phyloP scores from a whole-genome alignment of 2,329 filamentous ascomycete species.

The Scolecobasidium constrictum region DNA sequence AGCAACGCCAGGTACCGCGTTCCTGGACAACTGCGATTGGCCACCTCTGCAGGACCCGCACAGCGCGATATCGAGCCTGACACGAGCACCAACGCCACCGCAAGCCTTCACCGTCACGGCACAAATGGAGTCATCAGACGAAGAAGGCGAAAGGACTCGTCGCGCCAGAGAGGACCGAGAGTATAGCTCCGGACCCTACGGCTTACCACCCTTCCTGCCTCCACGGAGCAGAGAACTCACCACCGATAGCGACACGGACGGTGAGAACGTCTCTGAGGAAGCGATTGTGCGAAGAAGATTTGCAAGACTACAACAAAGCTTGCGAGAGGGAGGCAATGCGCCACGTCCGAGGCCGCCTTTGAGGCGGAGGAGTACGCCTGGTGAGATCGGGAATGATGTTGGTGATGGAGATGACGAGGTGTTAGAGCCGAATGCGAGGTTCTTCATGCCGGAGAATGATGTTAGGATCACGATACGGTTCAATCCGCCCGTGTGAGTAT shows the following conservation, averaged over 20 bases:
- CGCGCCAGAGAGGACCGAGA: neutral
- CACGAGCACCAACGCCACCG: slow-evolving; percentile 25
- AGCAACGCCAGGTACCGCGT: neutral
- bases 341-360: too few species aligned
- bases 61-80: too few species aligned
- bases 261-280: too few species aligned
- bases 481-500: slow-evolving; percentile 57
- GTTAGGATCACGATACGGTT: slow-evolving; percentile 82
- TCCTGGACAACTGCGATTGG: slow-evolving; percentile 8
- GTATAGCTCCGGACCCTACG: neutral
- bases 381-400: too few species aligned
- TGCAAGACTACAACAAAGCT: too few species aligned
- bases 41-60: slow-evolving; percentile 4
- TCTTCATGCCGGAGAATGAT: slow-evolving; percentile 73
- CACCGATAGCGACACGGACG: too few species aligned
- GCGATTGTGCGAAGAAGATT: too few species aligned
- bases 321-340: too few species aligned
- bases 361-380: too few species aligned
- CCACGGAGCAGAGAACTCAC: too few species aligned
- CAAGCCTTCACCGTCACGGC: slow-evolving; percentile 28
- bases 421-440: slow-evolving; percentile 67
- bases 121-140: slow-evolving; percentile 13
- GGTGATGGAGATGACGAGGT: slow-evolving; percentile 15
- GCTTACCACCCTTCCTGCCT: neutral
- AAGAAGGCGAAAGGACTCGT: neutral